Base-by-base conservation (phyloP, 2,329 filamentous ascomycete genomes). In the Nemania bipapillata region DNA sequence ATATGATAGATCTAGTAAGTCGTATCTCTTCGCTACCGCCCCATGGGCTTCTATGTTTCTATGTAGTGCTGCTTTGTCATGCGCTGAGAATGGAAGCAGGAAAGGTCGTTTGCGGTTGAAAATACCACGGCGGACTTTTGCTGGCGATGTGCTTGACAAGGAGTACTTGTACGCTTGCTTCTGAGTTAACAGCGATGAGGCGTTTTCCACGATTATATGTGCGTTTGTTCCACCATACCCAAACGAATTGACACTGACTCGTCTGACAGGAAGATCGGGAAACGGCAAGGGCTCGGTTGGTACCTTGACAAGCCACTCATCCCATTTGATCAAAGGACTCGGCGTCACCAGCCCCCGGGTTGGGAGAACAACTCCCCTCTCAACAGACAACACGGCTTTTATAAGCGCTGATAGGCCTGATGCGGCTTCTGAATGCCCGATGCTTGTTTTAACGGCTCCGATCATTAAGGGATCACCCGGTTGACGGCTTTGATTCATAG, bases 341-440 rank as follows among this genome's bases (percentile, higher is more conserved):
- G 28, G 26, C 22, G 11, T 30, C 2, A 22, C 20, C 1, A 59
- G 6, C 0, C 35, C 49, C 5, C 30, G 69, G 1, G 74, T 72
- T n/a, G n/a, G n/a, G n/a, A n/a, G n/a, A n/a, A n/a, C n/a, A 1
- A 3, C 3, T 2, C 58, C 63, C 2, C 68, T 37, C 8, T 74
- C 58, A 1, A 75, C 40, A 1, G 71, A 47, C 1, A 69, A 9
- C 0, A 50, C 15, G 2, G 66, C 63, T 45, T 74, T 75, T 2
- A 75, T 65, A 3, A 75, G 26, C 0, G 32, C 45, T 7, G 76
- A 54, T 0, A 73, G 30, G 9, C 70, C 71, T 11, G 69, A 72
- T 0, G 69, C 62, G 0, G 47, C 69, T 47, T 74, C 73, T 11
- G 66, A 71, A 24, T 73, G 73, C 0, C 73, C 73, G 1, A 74